These are phyloP conservation scores for Nitzschia inconspicua DNA, from an alignment of 108 stramenopile genomes.

Conservation along the genomic window DNA sequence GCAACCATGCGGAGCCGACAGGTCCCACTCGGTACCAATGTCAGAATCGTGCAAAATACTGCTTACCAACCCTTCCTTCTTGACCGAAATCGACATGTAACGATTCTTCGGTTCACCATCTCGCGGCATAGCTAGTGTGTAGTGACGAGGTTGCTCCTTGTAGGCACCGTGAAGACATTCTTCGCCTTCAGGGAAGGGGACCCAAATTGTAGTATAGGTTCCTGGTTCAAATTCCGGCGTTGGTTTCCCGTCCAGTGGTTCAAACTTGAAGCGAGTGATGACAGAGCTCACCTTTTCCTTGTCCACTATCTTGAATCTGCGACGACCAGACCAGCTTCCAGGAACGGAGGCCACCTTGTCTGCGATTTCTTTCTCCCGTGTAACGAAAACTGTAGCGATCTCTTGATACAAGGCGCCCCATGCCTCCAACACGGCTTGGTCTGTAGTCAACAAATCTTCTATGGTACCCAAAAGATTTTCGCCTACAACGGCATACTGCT, in stretches of 20 bases:
- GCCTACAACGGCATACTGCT: too few relatives aligned
- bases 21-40: too few relatives aligned
- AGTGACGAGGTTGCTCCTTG: slow-evolving; percentile 1
- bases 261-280: slow-evolving; percentile 6
- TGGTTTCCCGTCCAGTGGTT: background rate
- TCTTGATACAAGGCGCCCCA: too few relatives aligned
- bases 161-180: background rate
- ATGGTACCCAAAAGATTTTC: too few relatives aligned
- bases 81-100: slow-evolving; percentile 1
- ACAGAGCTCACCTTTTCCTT: background rate
- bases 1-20: too few relatives aligned
- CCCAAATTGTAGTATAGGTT: background rate
- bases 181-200: background rate
- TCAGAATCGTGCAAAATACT: too few relatives aligned
- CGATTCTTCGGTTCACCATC: background rate
- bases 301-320: background rate
- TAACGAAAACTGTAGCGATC: too few relatives aligned
- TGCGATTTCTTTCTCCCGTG: too few relatives aligned
- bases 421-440: too few relatives aligned
- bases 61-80: slow-evolving; percentile 7
- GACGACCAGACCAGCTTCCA: too few relatives aligned
- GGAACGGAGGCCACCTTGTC: too few relatives aligned
- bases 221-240: slow-evolving; percentile 1
- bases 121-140: slow-evolving; percentile 1
- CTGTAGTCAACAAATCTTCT: too few relatives aligned